Percentiles rank a stretch among this genome's conserved stretches.
Evolutionary conservation across 495 filamentous ascomycete genomes (phyloP).

Genomic region (Rostrohypoxylon terebratum): DNA sequence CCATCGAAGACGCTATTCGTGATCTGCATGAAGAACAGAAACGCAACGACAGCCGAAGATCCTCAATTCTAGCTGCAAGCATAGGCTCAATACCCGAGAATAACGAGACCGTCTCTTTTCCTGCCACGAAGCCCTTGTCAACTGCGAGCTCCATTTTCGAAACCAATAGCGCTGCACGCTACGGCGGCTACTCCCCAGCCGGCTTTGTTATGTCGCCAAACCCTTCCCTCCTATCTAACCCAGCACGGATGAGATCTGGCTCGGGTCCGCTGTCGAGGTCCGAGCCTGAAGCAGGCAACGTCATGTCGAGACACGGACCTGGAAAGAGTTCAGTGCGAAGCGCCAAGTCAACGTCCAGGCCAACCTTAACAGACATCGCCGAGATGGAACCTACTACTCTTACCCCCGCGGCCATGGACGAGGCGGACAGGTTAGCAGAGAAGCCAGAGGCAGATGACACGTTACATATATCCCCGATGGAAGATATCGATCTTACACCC

Average conservation of each 20-base stretch:
- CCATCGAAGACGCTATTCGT: conserved; percentile 83
- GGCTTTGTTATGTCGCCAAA: conserved; percentile 75
- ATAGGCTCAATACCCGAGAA: conserved; percentile 53
- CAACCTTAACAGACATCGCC: conserved; percentile 60
- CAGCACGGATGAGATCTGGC: conserved; percentile 67
- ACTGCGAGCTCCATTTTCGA: conserved; percentile 75
- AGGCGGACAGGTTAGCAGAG: conserved; percentile 55
- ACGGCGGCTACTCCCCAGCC: conserved; percentile 77
- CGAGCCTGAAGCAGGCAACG: conserved; percentile 49
- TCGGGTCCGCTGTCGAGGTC: conserved; percentile 46
- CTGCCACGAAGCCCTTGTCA: conserved; percentile 62
- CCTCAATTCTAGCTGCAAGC: conserved; percentile 62
- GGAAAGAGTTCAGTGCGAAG: conserved; percentile 61
- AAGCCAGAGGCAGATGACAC: conserved; percentile 51
- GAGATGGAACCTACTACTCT: conserved; percentile 59
- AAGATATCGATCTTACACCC: conserved; percentile 43
- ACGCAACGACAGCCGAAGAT: conserved; percentile 70
- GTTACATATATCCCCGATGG: conserved; percentile 34
- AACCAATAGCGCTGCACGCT: conserved; percentile 72
- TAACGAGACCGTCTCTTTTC: conserved; percentile 50
- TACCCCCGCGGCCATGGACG: conserved; percentile 59
- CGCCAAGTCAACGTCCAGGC: conserved; percentile 53
- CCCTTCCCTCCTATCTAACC: conserved; percentile 68
- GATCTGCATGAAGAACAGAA: conserved; percentile 83
- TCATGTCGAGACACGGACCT: conserved; percentile 58